These are phyloP conservation scores for Botrytis galanthina DNA, from an alignment of 2,329 filamentous ascomycete genomes.

Conservation along the genomic window DNA sequence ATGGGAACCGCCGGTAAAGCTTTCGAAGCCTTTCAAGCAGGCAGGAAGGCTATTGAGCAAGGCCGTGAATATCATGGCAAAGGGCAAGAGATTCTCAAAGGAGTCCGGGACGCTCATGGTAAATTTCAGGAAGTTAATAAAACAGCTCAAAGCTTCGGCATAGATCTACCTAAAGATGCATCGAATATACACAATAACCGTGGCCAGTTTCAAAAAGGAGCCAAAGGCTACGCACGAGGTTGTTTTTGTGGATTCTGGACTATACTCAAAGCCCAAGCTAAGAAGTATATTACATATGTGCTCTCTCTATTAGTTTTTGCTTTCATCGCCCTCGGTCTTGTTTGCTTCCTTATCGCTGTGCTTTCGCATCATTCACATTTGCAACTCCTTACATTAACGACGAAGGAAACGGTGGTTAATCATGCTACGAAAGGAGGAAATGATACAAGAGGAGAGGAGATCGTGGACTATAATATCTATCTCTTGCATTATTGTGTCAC, in stretches of 20 bases:
- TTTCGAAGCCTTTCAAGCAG: not conserved
- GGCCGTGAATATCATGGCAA: not conserved
- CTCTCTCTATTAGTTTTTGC: conserved; percentile 4
- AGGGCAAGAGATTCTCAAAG: not conserved
- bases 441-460: not conserved
- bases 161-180: not conserved
- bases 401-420: not conserved
- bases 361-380: conserved; percentile 9
- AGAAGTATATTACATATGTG: conserved; percentile 1
- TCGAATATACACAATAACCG: not conserved
- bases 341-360: not conserved
- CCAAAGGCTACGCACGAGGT: not conserved
- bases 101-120: not conserved
- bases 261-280: not conserved
- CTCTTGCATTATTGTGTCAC: conserved; percentile 6
- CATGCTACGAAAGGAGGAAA: not conserved
- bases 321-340: not conserved
- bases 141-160: not conserved
- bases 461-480: not conserved
- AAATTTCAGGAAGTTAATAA: not conserved
- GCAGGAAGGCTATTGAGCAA: not conserved
- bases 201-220: not conserved
- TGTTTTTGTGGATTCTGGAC: conserved; percentile 1
- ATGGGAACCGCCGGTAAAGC: conserved; percentile 1
- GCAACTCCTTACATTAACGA: conserved; percentile 5